phyloP scores from a whole-genome alignment of 331 rosid species.

The Telfairia occidentalis region DNA sequence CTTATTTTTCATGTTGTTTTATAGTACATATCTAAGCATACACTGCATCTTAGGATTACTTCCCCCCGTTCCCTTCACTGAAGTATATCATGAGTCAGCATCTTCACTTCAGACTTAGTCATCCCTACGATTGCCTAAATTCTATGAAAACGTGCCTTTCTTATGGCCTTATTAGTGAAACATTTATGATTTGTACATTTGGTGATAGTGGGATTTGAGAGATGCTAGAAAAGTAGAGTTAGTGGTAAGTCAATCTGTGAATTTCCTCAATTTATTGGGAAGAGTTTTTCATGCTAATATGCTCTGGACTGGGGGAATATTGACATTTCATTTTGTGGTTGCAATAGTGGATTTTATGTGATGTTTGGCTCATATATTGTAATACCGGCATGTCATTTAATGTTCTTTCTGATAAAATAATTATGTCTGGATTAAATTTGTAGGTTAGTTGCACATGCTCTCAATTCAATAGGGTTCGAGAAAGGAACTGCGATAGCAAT shows the following conservation, averaged over 20 bases:
- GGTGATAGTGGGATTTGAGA: background rate
- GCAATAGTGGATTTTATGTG: background rate
- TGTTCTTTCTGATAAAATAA: background rate
- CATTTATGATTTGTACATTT: background rate
- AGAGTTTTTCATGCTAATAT: background rate
- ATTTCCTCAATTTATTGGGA: background rate
- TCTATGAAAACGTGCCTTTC: background rate
- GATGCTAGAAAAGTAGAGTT: background rate
- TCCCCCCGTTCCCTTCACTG: background rate
- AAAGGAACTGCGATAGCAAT: constrained; percentile 85
- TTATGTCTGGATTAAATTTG: constrained; percentile 28
- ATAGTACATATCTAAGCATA: background rate
- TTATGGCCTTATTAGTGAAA: background rate
- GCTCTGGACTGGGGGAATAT: background rate
- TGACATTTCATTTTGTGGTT: background rate
- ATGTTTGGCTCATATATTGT: background rate
- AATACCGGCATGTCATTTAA: background rate
- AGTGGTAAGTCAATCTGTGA: background rate
- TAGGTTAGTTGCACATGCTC: constrained; percentile 84
- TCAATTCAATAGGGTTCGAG: constrained; percentile 53
- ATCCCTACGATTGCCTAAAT: background rate
- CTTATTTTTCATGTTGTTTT: background rate
- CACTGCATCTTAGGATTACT: background rate
- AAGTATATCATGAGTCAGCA: background rate
- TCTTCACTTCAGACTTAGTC: background rate